A percentile compares a stretch with the other conserved stretches of the same genome.
Conservation (phyloP, 2,329 filamentous ascomycete genomes). For the Akanthomyces lecanii region DNA sequence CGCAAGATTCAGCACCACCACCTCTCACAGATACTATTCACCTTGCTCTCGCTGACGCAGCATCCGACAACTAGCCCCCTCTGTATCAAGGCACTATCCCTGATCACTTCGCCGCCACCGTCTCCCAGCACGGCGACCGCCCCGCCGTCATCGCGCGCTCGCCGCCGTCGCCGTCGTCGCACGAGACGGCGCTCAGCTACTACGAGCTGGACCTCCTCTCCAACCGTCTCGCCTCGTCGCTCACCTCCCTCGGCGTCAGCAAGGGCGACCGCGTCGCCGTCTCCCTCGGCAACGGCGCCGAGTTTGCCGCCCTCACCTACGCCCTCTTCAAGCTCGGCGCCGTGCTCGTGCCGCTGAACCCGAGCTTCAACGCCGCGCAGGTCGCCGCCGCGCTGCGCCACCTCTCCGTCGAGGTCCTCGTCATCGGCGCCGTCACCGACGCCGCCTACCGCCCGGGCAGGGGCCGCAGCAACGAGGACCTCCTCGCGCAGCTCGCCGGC, state of each 20-base stretch:
- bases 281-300: constrained; percentile 77
- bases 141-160: constrained; percentile 53
- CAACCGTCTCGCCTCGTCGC: constrained; percentile 67
- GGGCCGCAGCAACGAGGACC: constrained; percentile 49
- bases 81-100: constrained; percentile 66
- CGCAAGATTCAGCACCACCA: not conserved
- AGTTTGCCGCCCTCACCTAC: constrained; percentile 82
- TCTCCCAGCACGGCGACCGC: constrained; percentile 60
- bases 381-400: constrained; percentile 74
- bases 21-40: not conserved
- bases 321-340: constrained; percentile 93
- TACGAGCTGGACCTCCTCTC: constrained; percentile 69
- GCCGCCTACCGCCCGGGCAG: constrained; percentile 60
- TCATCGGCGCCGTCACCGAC: constrained; percentile 86
- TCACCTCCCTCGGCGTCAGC: constrained; percentile 65
- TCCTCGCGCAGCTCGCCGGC: constrained; percentile 41
- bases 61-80: constrained; percentile 47
- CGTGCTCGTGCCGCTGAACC: constrained; percentile 88
- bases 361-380: constrained; percentile 77
- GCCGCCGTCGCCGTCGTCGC: constrained; percentile 37
- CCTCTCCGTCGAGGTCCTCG: constrained; percentile 65
- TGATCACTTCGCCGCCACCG: constrained; percentile 64
- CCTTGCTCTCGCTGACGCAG: not conserved
- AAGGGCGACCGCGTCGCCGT: constrained; percentile 85
- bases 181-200: constrained; percentile 71